Conservation (phyloP, 75 land plant genomes). For the Isoetes taiwanensis region DNA sequence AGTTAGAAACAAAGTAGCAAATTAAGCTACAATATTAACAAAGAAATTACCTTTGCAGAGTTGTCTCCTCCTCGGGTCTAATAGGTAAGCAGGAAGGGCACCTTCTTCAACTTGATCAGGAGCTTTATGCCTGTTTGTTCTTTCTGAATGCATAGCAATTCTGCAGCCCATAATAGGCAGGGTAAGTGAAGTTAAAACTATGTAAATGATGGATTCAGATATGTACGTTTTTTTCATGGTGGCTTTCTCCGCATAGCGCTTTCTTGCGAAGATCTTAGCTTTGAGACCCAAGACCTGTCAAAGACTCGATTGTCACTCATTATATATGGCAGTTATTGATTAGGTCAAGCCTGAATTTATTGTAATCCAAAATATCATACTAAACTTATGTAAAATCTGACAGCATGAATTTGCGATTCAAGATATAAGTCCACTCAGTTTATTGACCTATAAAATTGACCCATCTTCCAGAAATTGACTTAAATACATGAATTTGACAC, state of each 20-base stretch:
- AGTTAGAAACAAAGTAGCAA: not conserved
- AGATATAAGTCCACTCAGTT: no score
- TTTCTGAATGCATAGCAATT: slow-evolving; percentile 87
- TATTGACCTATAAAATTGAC: no score
- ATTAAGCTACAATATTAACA: not conserved
- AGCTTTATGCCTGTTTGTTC: slow-evolving; percentile 69
- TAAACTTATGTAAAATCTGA: no score
- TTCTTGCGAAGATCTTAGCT: slow-evolving; percentile 94
- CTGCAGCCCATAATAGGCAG: slow-evolving; percentile 17
- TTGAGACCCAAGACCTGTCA: slow-evolving; percentile 85
- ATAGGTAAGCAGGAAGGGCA: slow-evolving; percentile 82
- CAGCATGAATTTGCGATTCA: no score
- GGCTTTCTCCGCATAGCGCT: slow-evolving; percentile 90
- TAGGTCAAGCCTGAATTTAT: no score
- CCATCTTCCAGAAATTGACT: no score
- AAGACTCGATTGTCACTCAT: no score
- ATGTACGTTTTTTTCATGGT: slow-evolving; percentile 95
- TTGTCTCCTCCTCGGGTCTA: slow-evolving; percentile 90
- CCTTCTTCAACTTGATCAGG: slow-evolving; percentile 91
- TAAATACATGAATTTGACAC: no score
- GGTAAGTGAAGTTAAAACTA: not conserved
- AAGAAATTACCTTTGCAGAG: slow-evolving; percentile 57
- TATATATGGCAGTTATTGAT: no score
- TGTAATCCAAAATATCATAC: no score
- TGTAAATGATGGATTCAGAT: not conserved